Evolutionary conservation across 148 eudicot genomes (phyloP), one percentile per base, ranked within the genome.

Genomic region (Spergularia marina): DNA sequence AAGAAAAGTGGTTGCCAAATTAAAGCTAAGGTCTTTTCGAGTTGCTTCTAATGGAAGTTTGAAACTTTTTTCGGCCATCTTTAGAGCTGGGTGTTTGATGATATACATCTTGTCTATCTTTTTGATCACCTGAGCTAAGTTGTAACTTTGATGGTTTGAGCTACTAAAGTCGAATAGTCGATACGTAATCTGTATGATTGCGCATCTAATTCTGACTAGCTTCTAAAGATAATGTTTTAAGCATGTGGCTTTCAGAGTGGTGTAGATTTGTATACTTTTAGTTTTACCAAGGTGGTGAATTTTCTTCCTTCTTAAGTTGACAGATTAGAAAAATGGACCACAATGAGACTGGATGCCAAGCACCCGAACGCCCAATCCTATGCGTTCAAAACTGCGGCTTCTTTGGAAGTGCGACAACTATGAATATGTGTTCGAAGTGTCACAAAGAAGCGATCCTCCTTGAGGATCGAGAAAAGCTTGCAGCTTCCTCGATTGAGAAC

Each of bases 361-460:
- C 90, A 74, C 84, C 84, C 41, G 86, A 85, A 49, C 86, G 85
- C 70, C 90, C 88, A 12, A 81, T 79, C 68, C 81, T 87, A 16
- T 87, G 90, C 83, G 36, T 85, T 36, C 85, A 85, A 74, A 87
- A 85, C 76, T 87, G 91, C 59, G 91, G 91, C 39, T 87, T 87
- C 79, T 87, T 85, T 25, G 91, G 91, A 14, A 86, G 86, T 78
- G 78, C 84, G 9, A 76, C 87, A 55, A 87, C 88, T 66, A 84
- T 83, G 88, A 82, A 85, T 60, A 87, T 87, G 91, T 87, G 90
- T 30, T 87, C 90, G 73, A 87, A 87, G 71, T 87, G 88, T 57
- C 85, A 87, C 80, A 86, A 74, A 65, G 88, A 87, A 63, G 66
- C 79, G 44, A 62, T 82, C 54, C 71, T 85, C 63, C 79, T 82